Evolutionary conservation across 257 asterid genomes (phyloP).

Genomic region (Gynochthodes officinalis): DNA sequence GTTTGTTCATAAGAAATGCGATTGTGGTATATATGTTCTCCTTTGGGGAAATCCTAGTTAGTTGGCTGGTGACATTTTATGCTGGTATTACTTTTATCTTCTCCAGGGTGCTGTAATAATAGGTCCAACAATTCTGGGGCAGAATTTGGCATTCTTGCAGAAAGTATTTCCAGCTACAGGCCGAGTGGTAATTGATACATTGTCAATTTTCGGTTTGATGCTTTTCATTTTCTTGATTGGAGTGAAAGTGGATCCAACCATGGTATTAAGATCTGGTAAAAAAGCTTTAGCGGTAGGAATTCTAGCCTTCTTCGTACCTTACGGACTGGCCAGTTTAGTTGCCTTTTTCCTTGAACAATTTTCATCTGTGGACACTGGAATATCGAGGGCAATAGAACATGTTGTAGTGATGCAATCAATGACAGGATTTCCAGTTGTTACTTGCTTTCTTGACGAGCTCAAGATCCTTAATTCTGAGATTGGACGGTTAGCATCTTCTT

Average conservation of each 20-base stretch:
- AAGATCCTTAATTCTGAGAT: constrained; percentile 64
- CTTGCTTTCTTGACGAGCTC: constrained; percentile 63
- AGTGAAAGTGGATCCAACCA: constrained; percentile 54
- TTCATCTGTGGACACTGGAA: constrained; percentile 38
- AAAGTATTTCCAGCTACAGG: constrained; percentile 43
- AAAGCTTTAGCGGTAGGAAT: constrained; percentile 56
- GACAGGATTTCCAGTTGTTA: constrained; percentile 66
- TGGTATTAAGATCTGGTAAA: constrained; percentile 50
- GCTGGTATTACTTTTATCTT: constrained; percentile 27
- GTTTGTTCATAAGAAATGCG: background rate
- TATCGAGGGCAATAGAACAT: constrained; percentile 36
- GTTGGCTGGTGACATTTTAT: constrained; percentile 8
- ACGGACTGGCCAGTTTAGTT: constrained; percentile 40
- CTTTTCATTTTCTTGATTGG: constrained; percentile 54
- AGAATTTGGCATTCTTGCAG: constrained; percentile 27
- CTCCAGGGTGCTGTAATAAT: constrained; percentile 64
- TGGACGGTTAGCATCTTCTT: constrained; percentile 65
- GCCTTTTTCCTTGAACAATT: constrained; percentile 40
- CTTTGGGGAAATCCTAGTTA: background rate
- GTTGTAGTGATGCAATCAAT: constrained; percentile 44
- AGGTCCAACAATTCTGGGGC: constrained; percentile 64
- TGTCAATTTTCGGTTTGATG: constrained; percentile 58
- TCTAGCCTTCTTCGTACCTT: constrained; percentile 50
- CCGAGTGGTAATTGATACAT: constrained; percentile 49
- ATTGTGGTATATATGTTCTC: background rate